phyloP scores from a whole-genome alignment of 1,139 yeast genomes.

The Taphrina communis region DNA sequence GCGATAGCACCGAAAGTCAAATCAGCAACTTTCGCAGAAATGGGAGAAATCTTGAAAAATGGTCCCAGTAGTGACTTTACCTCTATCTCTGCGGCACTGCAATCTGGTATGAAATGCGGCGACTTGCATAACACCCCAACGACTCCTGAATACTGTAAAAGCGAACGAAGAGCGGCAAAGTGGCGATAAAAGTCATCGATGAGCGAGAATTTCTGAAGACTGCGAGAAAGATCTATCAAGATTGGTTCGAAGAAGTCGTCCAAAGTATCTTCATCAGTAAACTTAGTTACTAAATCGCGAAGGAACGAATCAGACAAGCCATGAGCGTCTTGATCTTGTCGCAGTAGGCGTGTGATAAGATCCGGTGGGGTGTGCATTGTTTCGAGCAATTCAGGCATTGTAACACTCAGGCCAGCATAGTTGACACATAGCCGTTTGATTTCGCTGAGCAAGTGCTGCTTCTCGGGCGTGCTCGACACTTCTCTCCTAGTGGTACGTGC shows the following conservation, averaged over 20 bases:
- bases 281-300: slow-evolving; percentile 62
- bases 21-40: slow-evolving; percentile 55
- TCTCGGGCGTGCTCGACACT: slow-evolving; percentile 17
- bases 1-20: slow-evolving; percentile 49
- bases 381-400: slow-evolving; percentile 69
- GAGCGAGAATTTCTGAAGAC: slow-evolving; percentile 46
- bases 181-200: slow-evolving; percentile 52
- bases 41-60: slow-evolving; percentile 74
- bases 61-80: slow-evolving; percentile 75
- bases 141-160: slow-evolving; percentile 53
- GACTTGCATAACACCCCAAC: slow-evolving; percentile 54
- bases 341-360: slow-evolving; percentile 44
- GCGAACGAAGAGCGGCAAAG: slow-evolving; percentile 21
- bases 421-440: slow-evolving; percentile 64
- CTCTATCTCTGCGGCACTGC: slow-evolving; percentile 61
- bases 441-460: slow-evolving; percentile 56
- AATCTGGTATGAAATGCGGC: slow-evolving; percentile 51
- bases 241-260: slow-evolving; percentile 65
- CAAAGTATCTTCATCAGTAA: slow-evolving; percentile 70
- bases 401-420: slow-evolving; percentile 73
- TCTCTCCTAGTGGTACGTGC: slow-evolving; percentile 42
- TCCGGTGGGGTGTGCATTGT: slow-evolving; percentile 42
- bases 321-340: slow-evolving; percentile 42
- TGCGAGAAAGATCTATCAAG: slow-evolving; percentile 45
- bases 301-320: slow-evolving; percentile 59